Conservation (phyloP, 2,329 filamentous ascomycete genomes). For the Exophiala dermatitidis region DNA sequence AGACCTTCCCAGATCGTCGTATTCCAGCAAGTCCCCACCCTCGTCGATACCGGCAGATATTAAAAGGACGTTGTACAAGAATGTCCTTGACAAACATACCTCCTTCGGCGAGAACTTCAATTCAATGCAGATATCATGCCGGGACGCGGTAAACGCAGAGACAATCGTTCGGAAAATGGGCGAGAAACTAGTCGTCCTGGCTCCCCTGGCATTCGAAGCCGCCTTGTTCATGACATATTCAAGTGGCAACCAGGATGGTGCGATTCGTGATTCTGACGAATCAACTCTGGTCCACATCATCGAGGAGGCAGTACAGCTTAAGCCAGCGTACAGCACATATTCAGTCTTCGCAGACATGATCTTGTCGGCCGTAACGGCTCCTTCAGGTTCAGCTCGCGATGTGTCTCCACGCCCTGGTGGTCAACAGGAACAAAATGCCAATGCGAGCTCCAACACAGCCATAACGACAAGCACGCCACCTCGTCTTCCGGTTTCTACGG, state of each 20-base stretch:
- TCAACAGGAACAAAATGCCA: no score
- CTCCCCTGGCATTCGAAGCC: conserved; percentile 26
- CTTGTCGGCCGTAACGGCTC: conserved; percentile 31
- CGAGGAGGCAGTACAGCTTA: conserved; percentile 30
- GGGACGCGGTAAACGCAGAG: neutral
- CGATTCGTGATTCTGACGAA: conserved; percentile 37
- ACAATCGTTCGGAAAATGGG: neutral
- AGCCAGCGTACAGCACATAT: conserved; percentile 41
- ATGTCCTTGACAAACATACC: conserved; percentile 17
- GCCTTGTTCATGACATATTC: conserved; percentile 14
- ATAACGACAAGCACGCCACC: neutral
- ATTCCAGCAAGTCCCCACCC: conserved; percentile 10
- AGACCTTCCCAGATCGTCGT: conserved; percentile 22
- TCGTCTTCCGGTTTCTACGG: conserved; percentile 34
- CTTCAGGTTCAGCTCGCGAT: no score
- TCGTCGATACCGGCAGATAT: conserved; percentile 6
- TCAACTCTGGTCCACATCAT: conserved; percentile 51
- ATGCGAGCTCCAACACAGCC: neutral
- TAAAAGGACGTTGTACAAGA: conserved; percentile 15
- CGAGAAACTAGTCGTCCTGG: conserved; percentile 12
- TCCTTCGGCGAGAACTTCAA: neutral
- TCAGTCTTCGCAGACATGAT: conserved; percentile 62
- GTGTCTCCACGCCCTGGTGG: no score
- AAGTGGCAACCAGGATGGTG: neutral
- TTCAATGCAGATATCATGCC: neutral